These are phyloP conservation scores for Hymenoscyphus albidus DNA, from an alignment of 2,329 filamentous ascomycete genomes.

Conservation along the genomic window DNA sequence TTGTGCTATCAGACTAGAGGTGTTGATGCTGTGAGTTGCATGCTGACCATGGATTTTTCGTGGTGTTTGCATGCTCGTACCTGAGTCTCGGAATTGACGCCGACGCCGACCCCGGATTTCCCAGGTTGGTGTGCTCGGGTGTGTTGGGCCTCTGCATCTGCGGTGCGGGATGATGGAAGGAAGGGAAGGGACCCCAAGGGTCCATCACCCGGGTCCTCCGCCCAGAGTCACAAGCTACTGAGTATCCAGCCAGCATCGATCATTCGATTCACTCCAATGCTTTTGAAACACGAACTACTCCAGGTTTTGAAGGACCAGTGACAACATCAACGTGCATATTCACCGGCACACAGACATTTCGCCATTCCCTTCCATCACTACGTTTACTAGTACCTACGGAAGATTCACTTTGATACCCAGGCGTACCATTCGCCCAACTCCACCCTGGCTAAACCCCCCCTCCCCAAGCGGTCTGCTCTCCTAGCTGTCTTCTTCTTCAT, in stretches of 20 bases:
- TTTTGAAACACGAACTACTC: neutral
- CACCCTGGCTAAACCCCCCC: slow-evolving; percentile 35
- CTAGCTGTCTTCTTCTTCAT: slow-evolving; percentile 54
- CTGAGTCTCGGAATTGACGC: neutral
- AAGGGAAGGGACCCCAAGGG: neutral
- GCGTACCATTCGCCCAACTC: neutral
- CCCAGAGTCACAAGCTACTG: too few relatives aligned
- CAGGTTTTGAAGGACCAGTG: too few relatives aligned
- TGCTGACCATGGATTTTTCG: neutral
- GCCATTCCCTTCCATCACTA: neutral
- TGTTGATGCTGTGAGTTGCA: neutral
- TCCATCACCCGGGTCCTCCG: neutral
- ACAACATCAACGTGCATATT: neutral
- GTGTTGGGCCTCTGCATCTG: neutral
- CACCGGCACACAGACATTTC: neutral
- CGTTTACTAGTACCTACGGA: neutral
- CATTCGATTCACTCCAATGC: neutral
- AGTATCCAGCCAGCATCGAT: too few relatives aligned
- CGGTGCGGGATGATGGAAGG: neutral
- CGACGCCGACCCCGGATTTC: neutral
- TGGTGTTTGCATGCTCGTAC: neutral
- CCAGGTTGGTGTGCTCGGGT: neutral
- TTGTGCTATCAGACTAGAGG: neutral
- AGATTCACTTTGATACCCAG: neutral
- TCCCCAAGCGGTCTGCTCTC: slow-evolving; percentile 40